These are phyloP conservation scores for Ottelia alismoides DNA, from an alignment of 106 monocot genomes.

Conservation along the genomic window DNA sequence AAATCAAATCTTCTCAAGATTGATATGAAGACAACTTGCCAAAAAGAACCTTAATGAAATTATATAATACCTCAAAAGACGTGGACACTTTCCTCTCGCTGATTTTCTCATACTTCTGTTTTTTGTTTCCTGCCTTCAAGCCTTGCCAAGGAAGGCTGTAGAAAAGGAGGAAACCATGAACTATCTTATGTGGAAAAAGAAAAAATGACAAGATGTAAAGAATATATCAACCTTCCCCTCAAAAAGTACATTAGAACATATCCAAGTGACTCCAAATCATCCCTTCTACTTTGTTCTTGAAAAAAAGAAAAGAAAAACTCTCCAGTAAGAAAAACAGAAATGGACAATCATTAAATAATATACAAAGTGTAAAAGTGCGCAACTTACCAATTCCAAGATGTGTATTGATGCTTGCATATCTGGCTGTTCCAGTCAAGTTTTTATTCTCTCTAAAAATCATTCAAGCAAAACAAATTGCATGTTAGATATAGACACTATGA, in stretches of 20 bases:
- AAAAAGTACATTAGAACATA: conserved; percentile 82
- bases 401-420: too few relatives aligned
- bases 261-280: conserved; percentile 88
- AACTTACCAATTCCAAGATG: too few relatives aligned
- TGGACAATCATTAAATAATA: too few relatives aligned
- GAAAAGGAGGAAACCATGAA: background rate
- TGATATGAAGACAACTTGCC: background rate
- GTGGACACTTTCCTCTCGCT: conserved; percentile 75
- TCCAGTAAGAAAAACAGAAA: too few relatives aligned
- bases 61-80: conserved; percentile 41
- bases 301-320: background rate
- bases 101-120: conserved; percentile 76
- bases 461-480: too few relatives aligned
- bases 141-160: conserved; percentile 78
- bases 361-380: too few relatives aligned
- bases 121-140: conserved; percentile 75
- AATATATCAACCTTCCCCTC: conserved; percentile 55
- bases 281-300: conserved; percentile 84
- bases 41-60: conserved; percentile 3
- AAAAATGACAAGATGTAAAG: background rate
- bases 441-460: too few relatives aligned
- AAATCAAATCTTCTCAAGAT: background rate
- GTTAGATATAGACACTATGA: too few relatives aligned
- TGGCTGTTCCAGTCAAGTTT: too few relatives aligned
- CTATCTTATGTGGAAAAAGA: background rate